These are phyloP conservation scores for Thamnidium elegans DNA, from an alignment of 192 early-diverging fungal genomes.

Conservation along the genomic window DNA sequence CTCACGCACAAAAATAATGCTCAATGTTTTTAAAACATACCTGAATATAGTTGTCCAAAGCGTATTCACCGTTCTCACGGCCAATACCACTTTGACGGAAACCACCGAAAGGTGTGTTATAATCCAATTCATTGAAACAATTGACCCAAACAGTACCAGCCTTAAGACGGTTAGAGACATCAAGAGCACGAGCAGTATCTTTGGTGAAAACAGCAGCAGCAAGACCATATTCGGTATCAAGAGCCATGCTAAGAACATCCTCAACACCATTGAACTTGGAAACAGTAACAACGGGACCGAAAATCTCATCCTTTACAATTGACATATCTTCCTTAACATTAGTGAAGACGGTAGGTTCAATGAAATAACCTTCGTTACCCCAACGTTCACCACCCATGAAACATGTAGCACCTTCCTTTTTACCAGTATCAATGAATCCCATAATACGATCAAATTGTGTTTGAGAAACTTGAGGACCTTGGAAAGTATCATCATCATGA, in stretches of 20 bases:
- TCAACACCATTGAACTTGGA: conserved; percentile 71
- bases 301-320: conserved; percentile 76
- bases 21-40: conserved; percentile 27
- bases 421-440: conserved; percentile 60
- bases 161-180: conserved; percentile 48
- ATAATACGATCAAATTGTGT: conserved; percentile 60
- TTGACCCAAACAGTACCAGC: conserved; percentile 55
- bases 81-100: conserved; percentile 68
- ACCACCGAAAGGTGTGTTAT: conserved; percentile 62
- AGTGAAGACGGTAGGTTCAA: conserved; percentile 77
- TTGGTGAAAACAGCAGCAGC: conserved; percentile 73
- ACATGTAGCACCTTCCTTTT: conserved; percentile 56
- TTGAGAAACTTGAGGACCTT: conserved; percentile 72
- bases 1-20: background rate
- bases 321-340: conserved; percentile 53
- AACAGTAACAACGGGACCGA: conserved; percentile 82
- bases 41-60: conserved; percentile 47
- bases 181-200: conserved; percentile 54
- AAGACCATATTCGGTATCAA: conserved; percentile 73
- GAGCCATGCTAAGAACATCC: conserved; percentile 68
- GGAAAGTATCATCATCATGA: conserved; percentile 51
- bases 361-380: conserved; percentile 71
- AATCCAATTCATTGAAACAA: conserved; percentile 23
- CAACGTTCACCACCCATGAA: conserved; percentile 55
- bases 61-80: conserved; percentile 56